Evolutionary conservation across 306 rosid genomes (phyloP), one percentile per base, ranked within the genome.

Genomic region (Glycyrrhiza uralensis): DNA sequence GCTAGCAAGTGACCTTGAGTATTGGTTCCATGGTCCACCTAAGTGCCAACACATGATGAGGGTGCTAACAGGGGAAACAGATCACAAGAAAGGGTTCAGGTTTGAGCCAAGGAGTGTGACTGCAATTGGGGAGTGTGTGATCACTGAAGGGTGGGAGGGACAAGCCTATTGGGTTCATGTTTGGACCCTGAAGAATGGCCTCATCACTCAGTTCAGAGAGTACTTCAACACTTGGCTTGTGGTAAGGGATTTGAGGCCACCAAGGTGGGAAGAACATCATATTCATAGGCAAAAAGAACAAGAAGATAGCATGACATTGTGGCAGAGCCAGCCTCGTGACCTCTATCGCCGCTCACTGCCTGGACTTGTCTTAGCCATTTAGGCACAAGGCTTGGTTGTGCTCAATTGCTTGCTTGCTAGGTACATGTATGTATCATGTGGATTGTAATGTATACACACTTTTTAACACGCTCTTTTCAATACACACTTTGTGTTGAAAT

Each of bases 1-100:
- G 57, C 72, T 91, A 24, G 92, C 94, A 7, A 71, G 79, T 46
- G 98, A 91, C 67, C 87, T 93, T 2, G 98, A 89, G 50, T 93
- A 88, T 88, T 93, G 98, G 97, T 93, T 93, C 88, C 98, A 93
- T 42, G 98, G 98, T 0, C 98, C 98, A 2, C 98, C 94, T 2
- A 60, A 79, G 29, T 83, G 97, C 80, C 90, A 93, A 41, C 96
- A 93, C 88, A 93, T 93, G 98, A 93, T 89, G 98, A 78, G 64
- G 70, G 79, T 87, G 69, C 92, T 93, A 4, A 93, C 98, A 0
- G 98, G 96, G 3, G 93, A 86, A 57, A 72, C 74, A 9, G 47
- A 78, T 2, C 69, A 60, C 79, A 76, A 69, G 55, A 55, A 57
- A 1, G 92, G 74, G 33, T 93, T 93, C 82, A 49, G 63, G 70